Conservation (phyloP, 2,329 filamentous ascomycete species). For the Blastomyces emzantsi region DNA sequence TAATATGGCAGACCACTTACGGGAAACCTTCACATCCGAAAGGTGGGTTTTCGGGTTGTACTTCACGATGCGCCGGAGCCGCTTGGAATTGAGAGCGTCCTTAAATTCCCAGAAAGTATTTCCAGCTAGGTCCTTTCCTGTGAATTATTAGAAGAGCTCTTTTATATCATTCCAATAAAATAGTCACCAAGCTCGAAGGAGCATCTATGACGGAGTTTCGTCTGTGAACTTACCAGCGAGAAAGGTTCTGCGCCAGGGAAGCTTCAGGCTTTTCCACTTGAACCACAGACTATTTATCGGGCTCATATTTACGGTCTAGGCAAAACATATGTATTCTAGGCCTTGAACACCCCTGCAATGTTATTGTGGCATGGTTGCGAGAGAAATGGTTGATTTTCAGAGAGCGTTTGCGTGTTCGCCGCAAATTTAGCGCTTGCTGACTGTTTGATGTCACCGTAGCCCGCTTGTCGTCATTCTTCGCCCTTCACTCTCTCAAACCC, state of each 20-base stretch:
- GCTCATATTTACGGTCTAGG: conserved; percentile 12
- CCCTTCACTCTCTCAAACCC: not conserved
- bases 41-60: conserved; percentile 46
- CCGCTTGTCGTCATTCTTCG: conserved; percentile 5
- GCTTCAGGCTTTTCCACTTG: conserved; percentile 52
- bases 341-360: not conserved
- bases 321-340: not conserved
- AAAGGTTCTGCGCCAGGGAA: conserved; percentile 54
- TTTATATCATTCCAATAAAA: conserved; percentile 8
- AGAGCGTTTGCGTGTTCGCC: not conserved
- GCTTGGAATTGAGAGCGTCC: conserved; percentile 45
- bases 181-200: not conserved
- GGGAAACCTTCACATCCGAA: conserved; percentile 52
- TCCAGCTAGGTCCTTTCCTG: conserved; percentile 52
- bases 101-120: conserved; percentile 62
- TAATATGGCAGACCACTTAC: conserved; percentile 29
- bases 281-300: conserved; percentile 46
- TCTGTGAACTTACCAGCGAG: conserved; percentile 42
- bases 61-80: conserved; percentile 51
- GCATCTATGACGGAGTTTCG: conserved; percentile 5
- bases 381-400: not conserved
- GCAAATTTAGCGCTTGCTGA: not conserved
- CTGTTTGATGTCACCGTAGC: not conserved
- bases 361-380: not conserved
- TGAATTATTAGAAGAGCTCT: not conserved